phyloP scores from a whole-genome alignment of 2,329 filamentous ascomycete genomes.

The Aspergillus fischeri region DNA sequence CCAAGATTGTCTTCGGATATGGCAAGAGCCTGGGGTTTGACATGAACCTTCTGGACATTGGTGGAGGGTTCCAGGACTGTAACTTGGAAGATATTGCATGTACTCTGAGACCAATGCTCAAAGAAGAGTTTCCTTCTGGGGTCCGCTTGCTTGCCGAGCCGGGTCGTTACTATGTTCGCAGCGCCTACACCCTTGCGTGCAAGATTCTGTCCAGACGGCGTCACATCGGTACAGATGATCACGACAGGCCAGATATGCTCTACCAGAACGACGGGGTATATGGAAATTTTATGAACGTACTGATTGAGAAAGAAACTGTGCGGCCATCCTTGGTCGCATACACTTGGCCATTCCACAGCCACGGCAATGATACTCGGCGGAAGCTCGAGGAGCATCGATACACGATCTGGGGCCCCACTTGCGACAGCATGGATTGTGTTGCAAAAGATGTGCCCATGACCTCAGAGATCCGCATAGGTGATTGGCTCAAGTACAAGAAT shows the following conservation, averaged over 20 bases:
- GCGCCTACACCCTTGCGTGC: conserved; percentile 20
- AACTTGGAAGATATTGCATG: conserved; percentile 17
- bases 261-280: conserved; percentile 28
- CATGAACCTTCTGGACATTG: conserved; percentile 21
- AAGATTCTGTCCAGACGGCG: conserved; percentile 20
- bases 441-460: conserved; percentile 9
- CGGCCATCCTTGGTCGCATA: conserved; percentile 6
- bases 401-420: conserved; percentile 28
- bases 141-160: conserved; percentile 22
- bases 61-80: conserved; percentile 22
- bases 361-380: background rate
- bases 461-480: conserved; percentile 17
- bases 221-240: conserved; percentile 4
- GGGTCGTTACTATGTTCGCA: conserved; percentile 21
- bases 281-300: conserved; percentile 19
- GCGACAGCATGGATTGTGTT: conserved; percentile 25
- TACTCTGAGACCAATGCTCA: background rate
- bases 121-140: conserved; percentile 8
- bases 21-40: conserved; percentile 15
- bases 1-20: conserved; percentile 13
- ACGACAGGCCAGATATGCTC: conserved; percentile 20
- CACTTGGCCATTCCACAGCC: background rate
- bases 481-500: conserved; percentile 25
- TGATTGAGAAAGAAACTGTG: conserved; percentile 13
- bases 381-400: conserved; percentile 13